Evolutionary conservation across 495 filamentous ascomycete species (phyloP).

Genomic region (Darksidea phi): DNA sequence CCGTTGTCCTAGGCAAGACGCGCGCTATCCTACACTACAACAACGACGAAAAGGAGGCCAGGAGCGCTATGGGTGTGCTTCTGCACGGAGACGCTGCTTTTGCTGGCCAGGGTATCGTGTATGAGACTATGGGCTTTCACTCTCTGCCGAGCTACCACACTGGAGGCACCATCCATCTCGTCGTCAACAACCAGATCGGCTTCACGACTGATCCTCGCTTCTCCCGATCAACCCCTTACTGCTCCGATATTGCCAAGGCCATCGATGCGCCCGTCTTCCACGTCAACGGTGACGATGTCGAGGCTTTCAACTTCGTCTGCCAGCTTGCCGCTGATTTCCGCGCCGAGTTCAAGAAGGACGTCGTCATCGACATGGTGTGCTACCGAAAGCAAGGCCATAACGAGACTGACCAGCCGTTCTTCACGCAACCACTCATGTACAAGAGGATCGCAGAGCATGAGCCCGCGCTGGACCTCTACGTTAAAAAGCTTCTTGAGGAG

Average conservation of each 20-base stretch:
- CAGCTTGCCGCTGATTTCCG: conserved; percentile 96
- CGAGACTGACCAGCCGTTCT: conserved; percentile 98
- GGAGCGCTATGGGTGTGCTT: conserved; percentile 89
- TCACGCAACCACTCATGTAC: conserved; percentile 99
- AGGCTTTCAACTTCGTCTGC: conserved; percentile 97
- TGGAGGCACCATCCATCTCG: conserved; percentile 92
- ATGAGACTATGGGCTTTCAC: conserved; percentile 98
- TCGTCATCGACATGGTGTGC: conserved; percentile 97
- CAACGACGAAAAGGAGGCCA: conserved; percentile 83
- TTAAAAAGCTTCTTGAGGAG: conserved; percentile 82
- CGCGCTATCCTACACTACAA: conserved; percentile 99
- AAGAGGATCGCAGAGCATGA: conserved; percentile 84
- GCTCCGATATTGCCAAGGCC: conserved; percentile 97
- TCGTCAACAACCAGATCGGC: conserved; percentile 99
- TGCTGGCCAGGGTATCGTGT: conserved; percentile 92
- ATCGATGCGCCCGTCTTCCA: conserved; percentile 99
- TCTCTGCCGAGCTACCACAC: conserved; percentile 93
- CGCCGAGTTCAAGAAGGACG: conserved; percentile 94
- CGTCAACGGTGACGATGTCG: conserved; percentile 97
- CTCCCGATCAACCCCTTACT: conserved; percentile 95
- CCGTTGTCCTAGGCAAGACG: conserved; percentile 95
- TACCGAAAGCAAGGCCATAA: conserved; percentile 99
- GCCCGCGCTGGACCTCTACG: conserved; percentile 80
- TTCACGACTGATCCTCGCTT: conserved; percentile 99
- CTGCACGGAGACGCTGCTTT: conserved; percentile 97